Conservation (phyloP, 108 stramenopile species). For the Poteriospumella lacustris region DNA sequence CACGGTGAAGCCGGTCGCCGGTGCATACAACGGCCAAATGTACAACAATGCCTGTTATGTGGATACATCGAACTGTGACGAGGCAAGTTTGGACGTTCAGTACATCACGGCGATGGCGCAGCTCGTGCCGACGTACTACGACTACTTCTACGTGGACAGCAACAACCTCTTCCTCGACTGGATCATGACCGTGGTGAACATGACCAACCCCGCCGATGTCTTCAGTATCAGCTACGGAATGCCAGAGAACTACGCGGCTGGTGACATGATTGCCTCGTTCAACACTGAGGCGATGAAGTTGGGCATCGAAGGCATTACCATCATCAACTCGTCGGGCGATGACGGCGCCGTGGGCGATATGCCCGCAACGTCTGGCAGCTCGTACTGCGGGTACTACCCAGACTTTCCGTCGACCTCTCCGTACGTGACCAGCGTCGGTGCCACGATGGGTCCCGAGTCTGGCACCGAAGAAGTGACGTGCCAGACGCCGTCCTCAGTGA, state of each 20-base stretch:
- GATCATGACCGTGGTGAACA: not conserved
- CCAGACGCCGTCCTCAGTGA: too few species aligned
- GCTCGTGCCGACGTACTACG: not conserved
- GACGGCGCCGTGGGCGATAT: not conserved
- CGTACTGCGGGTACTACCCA: not conserved
- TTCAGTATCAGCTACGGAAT: not conserved
- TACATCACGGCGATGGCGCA: not conserved
- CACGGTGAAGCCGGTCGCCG: not conserved
- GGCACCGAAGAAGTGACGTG: too few species aligned
- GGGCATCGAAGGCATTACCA: slow-evolving; percentile 26
- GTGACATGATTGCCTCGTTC: not conserved
- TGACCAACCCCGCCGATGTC: not conserved
- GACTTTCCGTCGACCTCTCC: slow-evolving; percentile 31
- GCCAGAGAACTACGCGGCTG: not conserved
- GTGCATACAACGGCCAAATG: not conserved
- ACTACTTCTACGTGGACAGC: not conserved
- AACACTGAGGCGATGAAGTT: slow-evolving; percentile 30
- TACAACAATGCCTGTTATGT: not conserved
- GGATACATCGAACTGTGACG: not conserved
- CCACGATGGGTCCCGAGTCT: too few species aligned
- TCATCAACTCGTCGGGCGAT: slow-evolving; percentile 37
- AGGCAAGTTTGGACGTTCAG: not conserved
- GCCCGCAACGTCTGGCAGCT: not conserved
- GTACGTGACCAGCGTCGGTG: slow-evolving; percentile 40
- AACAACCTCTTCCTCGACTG: not conserved